A percentile compares a stretch with the other conserved stretches of the same genome.
phyloP scores from a whole-genome alignment of 768 basidiomycete species.

The Tricholoma bakamatsutake region DNA sequence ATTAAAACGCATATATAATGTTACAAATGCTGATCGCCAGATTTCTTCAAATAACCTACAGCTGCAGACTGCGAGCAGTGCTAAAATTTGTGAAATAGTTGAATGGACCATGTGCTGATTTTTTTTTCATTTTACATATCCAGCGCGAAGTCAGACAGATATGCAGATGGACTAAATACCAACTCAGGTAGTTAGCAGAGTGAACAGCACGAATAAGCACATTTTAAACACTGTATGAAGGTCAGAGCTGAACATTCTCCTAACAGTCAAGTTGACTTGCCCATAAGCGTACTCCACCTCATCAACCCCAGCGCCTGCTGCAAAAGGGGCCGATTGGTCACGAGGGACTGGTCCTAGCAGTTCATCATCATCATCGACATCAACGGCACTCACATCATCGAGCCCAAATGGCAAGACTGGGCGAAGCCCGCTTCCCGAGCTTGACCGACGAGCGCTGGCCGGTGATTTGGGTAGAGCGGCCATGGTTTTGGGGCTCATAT shows the following conservation, averaged over 20 bases:
- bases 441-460: constrained; percentile 73
- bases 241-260: background rate
- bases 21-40: too few relatives aligned
- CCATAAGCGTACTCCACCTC: constrained; percentile 89
- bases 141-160: too few relatives aligned
- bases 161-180: too few relatives aligned
- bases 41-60: too few relatives aligned
- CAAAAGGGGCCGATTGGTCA: constrained; percentile 68
- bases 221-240: constrained; percentile 1
- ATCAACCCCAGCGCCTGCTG: constrained; percentile 77
- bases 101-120: too few relatives aligned
- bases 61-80: too few relatives aligned
- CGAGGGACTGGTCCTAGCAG: constrained; percentile 75
- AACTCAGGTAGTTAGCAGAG: background rate
- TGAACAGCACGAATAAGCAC: background rate
- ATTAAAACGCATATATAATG: too few relatives aligned
- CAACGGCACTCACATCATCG: constrained; percentile 71
- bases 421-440: constrained; percentile 77
- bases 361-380: constrained; percentile 67
- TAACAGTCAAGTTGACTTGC: constrained; percentile 35
- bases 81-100: too few relatives aligned
- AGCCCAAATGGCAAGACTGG: constrained; percentile 73
- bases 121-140: too few relatives aligned
- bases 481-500: constrained; percentile 96
- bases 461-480: constrained; percentile 90